A percentile compares a stretch with the other conserved stretches of the same genome.
phyloP scores from a whole-genome alignment of 1,139 yeast species.

The Geotrichum europaeum region DNA sequence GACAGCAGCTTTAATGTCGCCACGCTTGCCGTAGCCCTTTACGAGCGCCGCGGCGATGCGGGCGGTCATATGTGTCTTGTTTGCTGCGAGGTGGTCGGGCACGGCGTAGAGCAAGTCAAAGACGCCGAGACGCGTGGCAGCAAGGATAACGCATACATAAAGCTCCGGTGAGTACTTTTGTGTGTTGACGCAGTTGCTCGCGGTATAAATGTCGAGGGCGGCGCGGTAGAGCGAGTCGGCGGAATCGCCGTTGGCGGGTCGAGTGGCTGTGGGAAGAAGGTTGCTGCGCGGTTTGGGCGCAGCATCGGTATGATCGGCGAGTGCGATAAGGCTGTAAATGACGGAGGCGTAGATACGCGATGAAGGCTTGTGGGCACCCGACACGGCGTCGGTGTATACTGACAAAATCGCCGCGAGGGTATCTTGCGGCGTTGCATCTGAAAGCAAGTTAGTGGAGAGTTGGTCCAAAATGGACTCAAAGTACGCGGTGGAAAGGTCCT shows the following conservation, averaged over 20 bases:
- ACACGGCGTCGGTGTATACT: slow-evolving; percentile 6
- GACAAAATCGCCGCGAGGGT: slow-evolving; percentile 5
- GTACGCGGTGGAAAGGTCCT: neutral
- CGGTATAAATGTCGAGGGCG: slow-evolving; percentile 28
- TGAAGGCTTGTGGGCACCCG: slow-evolving; percentile 25
- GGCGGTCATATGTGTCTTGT: slow-evolving; percentile 10
- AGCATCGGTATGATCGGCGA: slow-evolving; percentile 21
- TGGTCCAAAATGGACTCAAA: slow-evolving; percentile 1
- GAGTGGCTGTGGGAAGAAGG: slow-evolving; percentile 13
- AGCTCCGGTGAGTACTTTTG: slow-evolving; percentile 21
- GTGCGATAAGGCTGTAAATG: slow-evolving; percentile 26
- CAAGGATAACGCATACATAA: slow-evolving; percentile 20
- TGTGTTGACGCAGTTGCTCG: slow-evolving; percentile 25
- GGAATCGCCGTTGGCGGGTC: slow-evolving; percentile 19
- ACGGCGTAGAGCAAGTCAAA: slow-evolving; percentile 15
- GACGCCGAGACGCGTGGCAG: slow-evolving; percentile 18
- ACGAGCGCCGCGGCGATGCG: slow-evolving; percentile 15
- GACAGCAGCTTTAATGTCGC: slow-evolving; percentile 20
- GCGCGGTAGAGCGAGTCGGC: slow-evolving; percentile 24
- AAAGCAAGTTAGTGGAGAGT: slow-evolving; percentile 5
- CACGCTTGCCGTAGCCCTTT: slow-evolving; percentile 20
- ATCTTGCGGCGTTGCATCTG: slow-evolving; percentile 1
- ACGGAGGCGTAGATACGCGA: slow-evolving; percentile 31
- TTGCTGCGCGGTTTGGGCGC: slow-evolving; percentile 4
- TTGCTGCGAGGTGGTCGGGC: slow-evolving; percentile 5